These are phyloP conservation scores for Cyclocybe aegerita DNA, from an alignment of 768 basidiomycete species.

Conservation along the genomic window DNA sequence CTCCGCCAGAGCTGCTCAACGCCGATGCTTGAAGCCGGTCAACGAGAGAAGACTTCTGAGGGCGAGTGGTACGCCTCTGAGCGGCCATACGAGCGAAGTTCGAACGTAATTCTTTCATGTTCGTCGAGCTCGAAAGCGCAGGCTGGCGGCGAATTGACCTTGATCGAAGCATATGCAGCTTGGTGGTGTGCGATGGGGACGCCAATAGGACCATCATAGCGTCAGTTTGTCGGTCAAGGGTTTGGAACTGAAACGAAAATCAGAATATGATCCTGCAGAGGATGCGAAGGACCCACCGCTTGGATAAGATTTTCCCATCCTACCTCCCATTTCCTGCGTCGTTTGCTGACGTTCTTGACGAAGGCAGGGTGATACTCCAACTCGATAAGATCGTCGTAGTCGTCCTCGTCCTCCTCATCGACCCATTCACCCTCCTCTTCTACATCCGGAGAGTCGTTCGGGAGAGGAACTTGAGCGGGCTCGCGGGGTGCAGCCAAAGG, in stretches of 20 bases:
- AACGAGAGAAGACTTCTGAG: conserved; percentile 41
- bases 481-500: conserved; percentile 12
- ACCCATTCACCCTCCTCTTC: conserved; percentile 65
- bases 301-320: conserved; percentile 76
- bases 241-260: conserved; percentile 57
- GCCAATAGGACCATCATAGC: conserved; percentile 75
- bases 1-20: conserved; percentile 43
- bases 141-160: conserved; percentile 66
- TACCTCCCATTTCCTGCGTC: conserved; percentile 70
- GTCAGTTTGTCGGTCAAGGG: conserved; percentile 78
- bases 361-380: conserved; percentile 77
- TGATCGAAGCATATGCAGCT: conserved; percentile 62
- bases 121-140: conserved; percentile 41
- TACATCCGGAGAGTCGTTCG: conserved; percentile 15
- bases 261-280: background rate
- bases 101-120: conserved; percentile 51
- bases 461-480: conserved; percentile 12
- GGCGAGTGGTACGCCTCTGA: conserved; percentile 48
- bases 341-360: conserved; percentile 63
- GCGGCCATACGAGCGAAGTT: conserved; percentile 61
- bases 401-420: conserved; percentile 70
- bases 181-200: conserved; percentile 71
- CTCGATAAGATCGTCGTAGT: conserved; percentile 70
- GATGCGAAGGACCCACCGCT: conserved; percentile 46
- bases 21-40: conserved; percentile 46